phyloP scores from a whole-genome alignment of 306 rosid genomes.

The Cucumis hystrix region DNA sequence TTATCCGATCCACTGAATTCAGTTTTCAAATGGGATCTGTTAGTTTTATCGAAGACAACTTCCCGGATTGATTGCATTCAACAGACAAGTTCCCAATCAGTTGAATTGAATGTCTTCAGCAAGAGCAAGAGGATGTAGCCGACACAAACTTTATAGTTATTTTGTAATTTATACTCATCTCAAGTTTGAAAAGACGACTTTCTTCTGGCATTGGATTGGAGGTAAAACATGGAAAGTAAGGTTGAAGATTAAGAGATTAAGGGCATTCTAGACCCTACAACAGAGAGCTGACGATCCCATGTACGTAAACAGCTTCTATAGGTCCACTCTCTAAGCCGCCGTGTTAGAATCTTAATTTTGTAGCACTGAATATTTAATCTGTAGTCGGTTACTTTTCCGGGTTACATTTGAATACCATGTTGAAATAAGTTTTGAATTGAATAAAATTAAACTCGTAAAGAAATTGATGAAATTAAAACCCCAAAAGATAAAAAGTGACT shows the following conservation, averaged over 20 bases:
- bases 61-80: neutral
- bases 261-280: neutral
- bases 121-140: neutral
- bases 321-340: neutral
- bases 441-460: too few relatives aligned
- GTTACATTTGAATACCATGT: neutral
- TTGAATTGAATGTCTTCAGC: neutral
- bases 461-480: too few relatives aligned
- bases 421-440: neutral
- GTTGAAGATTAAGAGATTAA: neutral
- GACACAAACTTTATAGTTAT: neutral
- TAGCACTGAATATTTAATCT: neutral
- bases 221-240: neutral
- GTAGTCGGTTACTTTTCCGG: neutral
- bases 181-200: neutral
- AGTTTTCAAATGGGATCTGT: neutral
- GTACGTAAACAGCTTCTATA: neutral
- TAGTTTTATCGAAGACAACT: neutral
- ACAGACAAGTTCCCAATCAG: neutral
- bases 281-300: neutral
- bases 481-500: too few relatives aligned
- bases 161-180: neutral
- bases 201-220: neutral
- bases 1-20: neutral
- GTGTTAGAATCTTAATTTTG: neutral